Conservation (phyloP, 163 green algal genomes). For the Scenedesmus sp. region DNA sequence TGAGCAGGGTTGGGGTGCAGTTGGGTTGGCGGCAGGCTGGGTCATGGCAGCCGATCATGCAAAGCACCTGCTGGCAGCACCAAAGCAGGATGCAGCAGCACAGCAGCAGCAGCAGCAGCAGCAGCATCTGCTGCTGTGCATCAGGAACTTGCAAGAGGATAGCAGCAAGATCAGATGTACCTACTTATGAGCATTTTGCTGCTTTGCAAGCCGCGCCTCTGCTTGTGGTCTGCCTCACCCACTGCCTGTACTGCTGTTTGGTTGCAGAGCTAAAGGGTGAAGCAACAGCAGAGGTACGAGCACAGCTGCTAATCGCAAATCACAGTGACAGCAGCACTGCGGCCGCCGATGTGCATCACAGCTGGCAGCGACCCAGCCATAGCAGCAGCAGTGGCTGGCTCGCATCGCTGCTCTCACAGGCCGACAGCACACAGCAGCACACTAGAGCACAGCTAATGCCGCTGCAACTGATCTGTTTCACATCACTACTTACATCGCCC, state of each 20-base stretch:
- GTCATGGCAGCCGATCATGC: background rate
- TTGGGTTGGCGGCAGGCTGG: too few species aligned
- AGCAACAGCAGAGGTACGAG: slow-evolving; percentile 27
- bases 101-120: background rate
- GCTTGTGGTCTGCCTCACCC: background rate
- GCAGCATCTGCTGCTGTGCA: background rate
- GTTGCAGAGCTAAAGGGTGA: slow-evolving; percentile 44
- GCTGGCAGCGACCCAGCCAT: too few species aligned
- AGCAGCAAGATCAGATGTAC: background rate
- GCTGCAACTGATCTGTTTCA: too few species aligned
- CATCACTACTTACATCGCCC: too few species aligned
- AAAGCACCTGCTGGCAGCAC: background rate
- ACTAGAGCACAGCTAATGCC: too few species aligned
- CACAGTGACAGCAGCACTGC: background rate
- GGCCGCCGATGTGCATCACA: background rate
- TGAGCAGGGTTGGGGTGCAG: slow-evolving; percentile 2
- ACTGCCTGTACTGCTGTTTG: background rate
- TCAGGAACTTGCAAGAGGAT: background rate
- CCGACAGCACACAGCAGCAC: too few species aligned
- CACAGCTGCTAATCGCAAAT: too few species aligned
- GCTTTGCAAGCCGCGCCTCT: background rate
- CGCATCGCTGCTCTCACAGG: too few species aligned
- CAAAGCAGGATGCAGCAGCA: background rate
- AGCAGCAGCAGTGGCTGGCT: too few species aligned
- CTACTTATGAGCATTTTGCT: background rate